These are phyloP conservation scores for Talaromyces sp. DNA, from an alignment of 2,329 filamentous ascomycete genomes.

Conservation along the genomic window DNA sequence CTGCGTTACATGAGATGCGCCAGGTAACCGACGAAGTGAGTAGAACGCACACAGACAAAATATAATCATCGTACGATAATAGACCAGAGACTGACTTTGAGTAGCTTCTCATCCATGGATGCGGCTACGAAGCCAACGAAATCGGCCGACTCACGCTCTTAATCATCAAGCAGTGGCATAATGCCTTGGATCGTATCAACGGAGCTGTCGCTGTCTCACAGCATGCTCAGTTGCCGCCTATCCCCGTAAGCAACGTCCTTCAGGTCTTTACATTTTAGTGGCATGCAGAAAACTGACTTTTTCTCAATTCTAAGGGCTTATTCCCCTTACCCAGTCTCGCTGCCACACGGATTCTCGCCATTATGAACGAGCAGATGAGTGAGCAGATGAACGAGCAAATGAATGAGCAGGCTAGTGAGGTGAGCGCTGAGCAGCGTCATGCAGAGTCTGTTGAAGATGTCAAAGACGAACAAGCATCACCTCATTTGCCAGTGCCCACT, in stretches of 20 bases:
- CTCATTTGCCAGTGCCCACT: neutral
- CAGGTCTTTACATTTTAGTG: neutral
- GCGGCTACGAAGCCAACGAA: slow-evolving; percentile 25
- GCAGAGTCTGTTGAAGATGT: neutral
- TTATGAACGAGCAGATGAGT: neutral
- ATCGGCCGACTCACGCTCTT: slow-evolving; percentile 28
- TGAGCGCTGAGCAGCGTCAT: neutral
- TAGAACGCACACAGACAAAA: neutral
- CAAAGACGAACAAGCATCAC: neutral
- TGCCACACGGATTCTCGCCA: neutral
- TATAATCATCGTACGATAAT: neutral
- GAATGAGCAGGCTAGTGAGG: neutral
- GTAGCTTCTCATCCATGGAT: slow-evolving; percentile 11
- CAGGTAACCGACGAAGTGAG: neutral
- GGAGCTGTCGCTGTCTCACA: neutral
- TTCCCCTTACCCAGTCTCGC: neutral
- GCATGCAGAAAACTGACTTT: neutral
- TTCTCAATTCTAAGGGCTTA: neutral
- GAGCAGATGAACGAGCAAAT: too few relatives aligned
- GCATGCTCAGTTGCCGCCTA: neutral
- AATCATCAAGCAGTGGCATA: slow-evolving; percentile 27
- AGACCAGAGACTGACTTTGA: slow-evolving; percentile 4
- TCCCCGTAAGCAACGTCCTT: neutral
- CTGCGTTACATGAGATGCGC: neutral
- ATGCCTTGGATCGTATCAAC: slow-evolving; percentile 26